phyloP scores from a whole-genome alignment of 2,329 filamentous ascomycete genomes.

The Calonectria pauciramosa region DNA sequence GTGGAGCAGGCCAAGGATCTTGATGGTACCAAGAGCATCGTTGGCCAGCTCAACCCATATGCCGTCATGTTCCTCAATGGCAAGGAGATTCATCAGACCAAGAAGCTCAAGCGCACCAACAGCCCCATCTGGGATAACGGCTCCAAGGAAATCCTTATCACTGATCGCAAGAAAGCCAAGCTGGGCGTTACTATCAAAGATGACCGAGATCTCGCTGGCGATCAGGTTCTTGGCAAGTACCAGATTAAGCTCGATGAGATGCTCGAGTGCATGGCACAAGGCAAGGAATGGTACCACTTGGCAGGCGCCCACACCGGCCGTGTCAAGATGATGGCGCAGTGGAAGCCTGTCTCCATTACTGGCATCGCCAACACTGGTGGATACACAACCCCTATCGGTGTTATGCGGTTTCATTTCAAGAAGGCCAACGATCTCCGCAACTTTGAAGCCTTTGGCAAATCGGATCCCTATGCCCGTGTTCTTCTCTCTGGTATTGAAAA shows the following conservation, averaged over 20 bases:
- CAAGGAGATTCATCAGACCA: conserved; percentile 89
- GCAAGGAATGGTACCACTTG: conserved; percentile 96
- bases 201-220: conserved; percentile 85
- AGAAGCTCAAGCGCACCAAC: conserved; percentile 96
- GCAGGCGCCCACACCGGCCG: conserved; percentile 85
- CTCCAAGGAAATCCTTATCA: conserved; percentile 94
- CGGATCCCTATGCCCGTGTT: conserved; percentile 92
- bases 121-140: conserved; percentile 96
- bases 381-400: conserved; percentile 93
- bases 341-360: conserved; percentile 93
- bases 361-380: conserved; percentile 86
- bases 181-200: conserved; percentile 96
- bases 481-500: conserved; percentile 92
- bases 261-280: conserved; percentile 89
- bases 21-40: conserved; percentile 90
- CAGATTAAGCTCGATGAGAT: conserved; percentile 97
- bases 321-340: conserved; percentile 91
- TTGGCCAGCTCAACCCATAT: conserved; percentile 93
- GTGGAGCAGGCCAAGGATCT: conserved; percentile 97
- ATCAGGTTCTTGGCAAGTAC: conserved; percentile 90
- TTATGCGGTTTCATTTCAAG: conserved; percentile 94
- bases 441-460: conserved; percentile 95
- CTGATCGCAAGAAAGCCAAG: conserved; percentile 90
- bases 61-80: conserved; percentile 90
- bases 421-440: conserved; percentile 88